phyloP scores from a whole-genome alignment of 75 land plant species.

The Sequoia sempervirens region DNA sequence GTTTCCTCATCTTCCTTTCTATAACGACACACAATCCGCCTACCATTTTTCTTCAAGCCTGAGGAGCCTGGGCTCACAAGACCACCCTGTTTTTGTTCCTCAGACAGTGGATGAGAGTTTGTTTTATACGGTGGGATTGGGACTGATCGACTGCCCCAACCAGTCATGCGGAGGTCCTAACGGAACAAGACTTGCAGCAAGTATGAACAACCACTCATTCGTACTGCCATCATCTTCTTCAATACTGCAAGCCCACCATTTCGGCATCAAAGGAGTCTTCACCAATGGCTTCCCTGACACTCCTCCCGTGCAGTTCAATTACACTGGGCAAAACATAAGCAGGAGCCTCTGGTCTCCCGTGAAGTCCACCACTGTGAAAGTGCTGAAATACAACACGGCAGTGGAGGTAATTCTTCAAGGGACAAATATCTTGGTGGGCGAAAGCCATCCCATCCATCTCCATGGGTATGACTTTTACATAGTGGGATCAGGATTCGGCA shows the following conservation, averaged over 20 bases:
- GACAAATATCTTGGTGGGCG: slow-evolving; percentile 15
- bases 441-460: slow-evolving; percentile 40
- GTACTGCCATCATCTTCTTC: slow-evolving; percentile 43
- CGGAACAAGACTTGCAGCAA: slow-evolving; percentile 45
- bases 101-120: slow-evolving; percentile 40
- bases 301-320: slow-evolving; percentile 38
- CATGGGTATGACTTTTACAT: slow-evolving; percentile 38
- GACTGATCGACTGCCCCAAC: slow-evolving; percentile 24
- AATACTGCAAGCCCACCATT: slow-evolving; percentile 48
- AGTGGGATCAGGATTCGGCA: slow-evolving; percentile 35
- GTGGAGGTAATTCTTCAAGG: slow-evolving; percentile 34
- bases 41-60: slow-evolving; percentile 19
- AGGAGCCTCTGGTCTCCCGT: background rate
- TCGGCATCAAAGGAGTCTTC: slow-evolving; percentile 31
- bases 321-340: slow-evolving; percentile 42
- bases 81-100: slow-evolving; percentile 53
- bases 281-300: slow-evolving; percentile 25
- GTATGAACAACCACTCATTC: slow-evolving; percentile 65
- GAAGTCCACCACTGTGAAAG: slow-evolving; percentile 11
- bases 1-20: slow-evolving; percentile 33
- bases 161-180: slow-evolving; percentile 44
- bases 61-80: slow-evolving; percentile 36
- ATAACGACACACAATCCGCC: slow-evolving; percentile 40
- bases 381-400: slow-evolving; percentile 11
- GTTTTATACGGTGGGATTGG: slow-evolving; percentile 59